A percentile compares a stretch with the other conserved stretches of the same genome.
These are phyloP conservation scores for Tylopilus orsonianus DNA, from an alignment of 1,284 basidiomycete species.

Conservation along the genomic window DNA sequence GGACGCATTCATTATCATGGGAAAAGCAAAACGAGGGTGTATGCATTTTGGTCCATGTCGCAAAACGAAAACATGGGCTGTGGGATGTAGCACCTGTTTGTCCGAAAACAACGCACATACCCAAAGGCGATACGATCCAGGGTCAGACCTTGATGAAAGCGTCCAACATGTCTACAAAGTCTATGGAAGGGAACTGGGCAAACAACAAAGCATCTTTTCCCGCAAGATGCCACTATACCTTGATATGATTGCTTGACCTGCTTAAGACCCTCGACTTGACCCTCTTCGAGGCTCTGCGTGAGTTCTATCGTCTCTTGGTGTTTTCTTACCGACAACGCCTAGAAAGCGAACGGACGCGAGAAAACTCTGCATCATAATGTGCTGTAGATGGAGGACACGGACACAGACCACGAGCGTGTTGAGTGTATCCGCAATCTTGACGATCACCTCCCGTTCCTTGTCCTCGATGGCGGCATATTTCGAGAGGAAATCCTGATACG, in stretches of 20 bases:
- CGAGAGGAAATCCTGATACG: slow-evolving; percentile 30
- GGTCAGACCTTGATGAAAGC: slow-evolving; percentile 26
- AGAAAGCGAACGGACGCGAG: not conserved
- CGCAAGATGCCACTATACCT: slow-evolving; percentile 15
- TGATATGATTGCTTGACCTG: slow-evolving; percentile 22
- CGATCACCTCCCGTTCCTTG: slow-evolving; percentile 29
- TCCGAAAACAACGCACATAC: not conserved
- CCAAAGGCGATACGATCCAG: not conserved
- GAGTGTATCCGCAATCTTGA: slow-evolving; percentile 29
- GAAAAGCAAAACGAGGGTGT: not conserved
- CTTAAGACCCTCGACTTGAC: slow-evolving; percentile 25
- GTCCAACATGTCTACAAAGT: slow-evolving; percentile 20
- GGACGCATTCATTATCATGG: not conserved
- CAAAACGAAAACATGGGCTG: not conserved
- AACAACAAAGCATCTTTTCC: not conserved
- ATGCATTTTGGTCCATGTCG: not conserved
- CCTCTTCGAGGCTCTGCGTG: slow-evolving; percentile 26
- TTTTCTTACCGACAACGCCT: slow-evolving; percentile 30
- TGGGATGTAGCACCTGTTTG: not conserved
- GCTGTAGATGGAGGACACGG: not conserved
- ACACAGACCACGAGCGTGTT: slow-evolving; percentile 27
- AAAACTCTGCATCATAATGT: not conserved
- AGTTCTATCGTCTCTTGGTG: slow-evolving; percentile 28
- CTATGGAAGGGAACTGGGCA: slow-evolving; percentile 2
- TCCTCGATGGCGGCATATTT: slow-evolving; percentile 29